A percentile compares a stretch with the other conserved stretches of the same genome.
Evolutionary conservation across 1,284 basidiomycete genomes (phyloP).

Genomic region (Thecaphora thlaspeos): DNA sequence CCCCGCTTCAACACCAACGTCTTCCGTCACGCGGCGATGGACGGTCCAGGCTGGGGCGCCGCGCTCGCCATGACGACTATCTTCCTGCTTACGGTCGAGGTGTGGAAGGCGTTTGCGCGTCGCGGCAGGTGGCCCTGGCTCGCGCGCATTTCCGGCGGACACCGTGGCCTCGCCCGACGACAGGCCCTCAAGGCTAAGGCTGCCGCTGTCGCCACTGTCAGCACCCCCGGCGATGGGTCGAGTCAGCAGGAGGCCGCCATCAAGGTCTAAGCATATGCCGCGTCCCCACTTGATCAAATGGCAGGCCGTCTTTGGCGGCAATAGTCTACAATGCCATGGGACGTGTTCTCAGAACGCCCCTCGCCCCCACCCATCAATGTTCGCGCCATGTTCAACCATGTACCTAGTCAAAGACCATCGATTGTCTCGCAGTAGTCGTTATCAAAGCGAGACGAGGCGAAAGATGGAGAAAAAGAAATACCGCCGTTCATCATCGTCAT

Average conservation of each 20-base stretch:
- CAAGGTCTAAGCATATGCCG: not conserved
- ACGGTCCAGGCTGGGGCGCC: constrained; percentile 43
- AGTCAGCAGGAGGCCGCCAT: not conserved
- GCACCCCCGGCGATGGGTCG: too few relatives aligned
- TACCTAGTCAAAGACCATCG: too few relatives aligned
- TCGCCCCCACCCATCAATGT: too few relatives aligned
- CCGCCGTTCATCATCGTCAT: too few relatives aligned
- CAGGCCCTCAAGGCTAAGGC: constrained; percentile 14
- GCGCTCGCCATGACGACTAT: constrained; percentile 35
- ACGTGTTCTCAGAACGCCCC: too few relatives aligned
- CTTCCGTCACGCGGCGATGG: constrained; percentile 42
- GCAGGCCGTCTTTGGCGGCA: too few relatives aligned
- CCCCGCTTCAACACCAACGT: constrained; percentile 49
- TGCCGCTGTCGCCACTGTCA: not conserved
- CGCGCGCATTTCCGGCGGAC: constrained; percentile 42
- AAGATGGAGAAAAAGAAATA: too few relatives aligned
- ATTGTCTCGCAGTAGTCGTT: too few relatives aligned
- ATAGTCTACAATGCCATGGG: too few relatives aligned
- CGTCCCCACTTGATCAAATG: too few relatives aligned
- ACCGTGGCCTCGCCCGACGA: constrained; percentile 28
- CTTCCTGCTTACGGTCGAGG: constrained; percentile 38
- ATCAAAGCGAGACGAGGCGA: too few relatives aligned
- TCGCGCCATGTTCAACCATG: too few relatives aligned
- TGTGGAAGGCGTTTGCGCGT: constrained; percentile 46
- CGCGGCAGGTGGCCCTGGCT: constrained; percentile 46